Evolutionary conservation across 805 yeast species (phyloP), one percentile per base, ranked within the genome.

Genomic region (Teunomyces tritomae): DNA sequence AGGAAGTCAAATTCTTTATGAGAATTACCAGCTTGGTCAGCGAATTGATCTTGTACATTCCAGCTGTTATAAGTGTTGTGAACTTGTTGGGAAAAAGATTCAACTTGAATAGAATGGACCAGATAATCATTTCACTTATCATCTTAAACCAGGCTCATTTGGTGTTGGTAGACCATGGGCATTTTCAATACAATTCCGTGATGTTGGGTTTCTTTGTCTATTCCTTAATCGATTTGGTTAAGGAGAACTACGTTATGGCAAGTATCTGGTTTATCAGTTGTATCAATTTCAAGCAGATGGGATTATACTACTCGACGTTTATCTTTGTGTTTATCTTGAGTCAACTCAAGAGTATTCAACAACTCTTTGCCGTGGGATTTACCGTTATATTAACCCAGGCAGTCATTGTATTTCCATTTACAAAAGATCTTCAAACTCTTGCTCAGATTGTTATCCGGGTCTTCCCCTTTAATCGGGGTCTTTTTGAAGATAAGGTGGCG

Each of bases 401-500:
- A 0, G 55, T 73, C 0, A 59, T 83, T 29, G 71, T 87, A 49
- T 62, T 71, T 0, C 98, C 98, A 3, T 34, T 79, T 2, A 48
- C 56, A 8, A 51, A 56, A 3, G 48, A 48, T 58, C 63, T 49
- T 79, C 80, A 37, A 16, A 40, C 52, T 5, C 74, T 75, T 10
- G 50, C 78, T 26, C 95, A 87, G 61, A 76, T 84, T 2, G 40
- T 83, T 2, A 50, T 65, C 37, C 78, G 98, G 52, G 84, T 92
- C 28, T 94, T 94, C 64, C 99, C 99, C 1, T 92, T 94, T 55
- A 80, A 83, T 39, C 78, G 98, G 61, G 99, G 99, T 0, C 76
- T 94, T 6, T 94, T 95, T 76, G 99, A 94, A 64, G 98, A 94
- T 62, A 94, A 94, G 63, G 98, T 94, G 11, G 96, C 96, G 34